Conservation (phyloP, 2,329 filamentous ascomycete species). For the Elsinoe necatrix region DNA sequence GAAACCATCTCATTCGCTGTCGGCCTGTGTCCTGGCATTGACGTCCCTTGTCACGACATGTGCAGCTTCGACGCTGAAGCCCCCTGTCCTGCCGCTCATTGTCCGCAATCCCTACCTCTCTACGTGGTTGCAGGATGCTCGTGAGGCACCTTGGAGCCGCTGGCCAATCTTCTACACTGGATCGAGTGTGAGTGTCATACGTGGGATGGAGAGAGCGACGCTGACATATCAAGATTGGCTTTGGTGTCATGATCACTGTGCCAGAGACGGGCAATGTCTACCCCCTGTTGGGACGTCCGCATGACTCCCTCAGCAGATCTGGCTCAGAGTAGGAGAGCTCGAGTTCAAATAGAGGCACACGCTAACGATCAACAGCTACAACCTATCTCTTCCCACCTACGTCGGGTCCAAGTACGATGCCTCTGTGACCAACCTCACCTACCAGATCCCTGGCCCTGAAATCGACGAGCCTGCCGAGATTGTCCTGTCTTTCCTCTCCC, state of each 20-base stretch:
- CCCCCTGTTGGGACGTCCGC: conserved; percentile 56
- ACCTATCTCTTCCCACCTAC: conserved; percentile 51
- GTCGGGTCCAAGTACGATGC: conserved; percentile 58
- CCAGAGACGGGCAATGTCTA: conserved; percentile 53
- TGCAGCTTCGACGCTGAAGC: conserved; percentile 46
- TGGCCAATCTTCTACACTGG: conserved; percentile 86
- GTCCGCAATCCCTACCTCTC: conserved; percentile 45
- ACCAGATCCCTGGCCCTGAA: conserved; percentile 43
- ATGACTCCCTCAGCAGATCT: conserved; percentile 48
- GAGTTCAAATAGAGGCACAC: neutral
- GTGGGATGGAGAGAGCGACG: neutral
- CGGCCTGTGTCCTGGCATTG: conserved; percentile 4
- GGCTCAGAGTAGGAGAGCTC: conserved; percentile 32
- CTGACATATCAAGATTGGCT: conserved; percentile 42
- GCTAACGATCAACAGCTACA: conserved; percentile 37
- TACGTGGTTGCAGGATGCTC: conserved; percentile 54
- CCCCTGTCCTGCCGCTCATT: conserved; percentile 44
- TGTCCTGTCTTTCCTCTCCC: conserved; percentile 61
- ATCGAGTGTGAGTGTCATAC: conserved; percentile 41
- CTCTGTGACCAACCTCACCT: conserved; percentile 62
- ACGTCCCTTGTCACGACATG: conserved; percentile 15
- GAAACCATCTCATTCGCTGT: neutral
- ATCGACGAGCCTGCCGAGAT: conserved; percentile 42
- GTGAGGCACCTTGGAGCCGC: conserved; percentile 66
- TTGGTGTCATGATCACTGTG: conserved; percentile 54